These are phyloP conservation scores for Pseudisothecium myosuroides DNA, from an alignment of 225 moss, liverwort and hornwort genomes.

Conservation along the genomic window DNA sequence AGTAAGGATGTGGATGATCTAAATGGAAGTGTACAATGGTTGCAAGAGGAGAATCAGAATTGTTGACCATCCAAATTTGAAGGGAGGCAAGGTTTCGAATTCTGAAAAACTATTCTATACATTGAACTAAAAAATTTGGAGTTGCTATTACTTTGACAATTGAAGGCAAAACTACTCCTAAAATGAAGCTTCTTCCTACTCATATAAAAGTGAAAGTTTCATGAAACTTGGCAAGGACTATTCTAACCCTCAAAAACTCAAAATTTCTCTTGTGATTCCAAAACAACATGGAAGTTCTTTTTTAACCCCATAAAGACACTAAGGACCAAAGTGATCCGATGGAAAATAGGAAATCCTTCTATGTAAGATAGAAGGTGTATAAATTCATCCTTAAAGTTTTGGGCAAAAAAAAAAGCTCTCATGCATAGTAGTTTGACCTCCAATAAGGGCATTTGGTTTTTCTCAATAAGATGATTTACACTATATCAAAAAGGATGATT, in stretches of 20 bases:
- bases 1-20: neutral
- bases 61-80: fast-evolving
- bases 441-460: neutral
- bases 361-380: neutral
- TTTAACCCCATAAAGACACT: fast-evolving
- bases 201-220: neutral
- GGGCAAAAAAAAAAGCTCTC: fast-evolving
- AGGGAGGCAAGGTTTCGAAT: fast-evolving
- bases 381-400: neutral
- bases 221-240: neutral
- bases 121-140: fast-evolving
- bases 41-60: neutral
- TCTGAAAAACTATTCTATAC: neutral
- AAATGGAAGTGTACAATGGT: neutral
- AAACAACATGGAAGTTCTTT: fast-evolving
- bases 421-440: fast-evolving
- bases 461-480: too few species aligned
- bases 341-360: neutral
- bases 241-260: fast-evolving
- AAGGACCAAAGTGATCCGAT: fast-evolving
- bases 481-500: neutral
- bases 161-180: neutral
- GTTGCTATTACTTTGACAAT: neutral
- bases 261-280: neutral
- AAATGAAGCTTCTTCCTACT: neutral